Evolutionary conservation across 129 eudicot species (phyloP).

Genomic region (Flaveria brownii): DNA sequence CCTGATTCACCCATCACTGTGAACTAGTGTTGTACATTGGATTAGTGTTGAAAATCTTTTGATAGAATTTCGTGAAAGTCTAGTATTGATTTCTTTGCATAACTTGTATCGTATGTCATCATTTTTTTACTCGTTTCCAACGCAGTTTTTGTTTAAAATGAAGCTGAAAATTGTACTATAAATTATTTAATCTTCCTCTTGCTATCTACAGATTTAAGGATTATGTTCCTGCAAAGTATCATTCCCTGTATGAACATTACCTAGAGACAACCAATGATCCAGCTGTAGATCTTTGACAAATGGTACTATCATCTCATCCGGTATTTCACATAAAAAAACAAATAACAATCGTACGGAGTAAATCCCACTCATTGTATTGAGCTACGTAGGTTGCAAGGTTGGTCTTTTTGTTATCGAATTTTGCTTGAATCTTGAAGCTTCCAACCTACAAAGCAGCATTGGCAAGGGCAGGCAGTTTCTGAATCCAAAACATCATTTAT

Average conservation of each 20-base stretch:
- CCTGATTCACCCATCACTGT: background rate
- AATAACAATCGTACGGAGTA: no score
- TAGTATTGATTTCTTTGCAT: background rate
- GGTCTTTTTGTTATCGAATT: background rate
- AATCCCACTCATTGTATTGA: no score
- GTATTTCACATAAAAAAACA: background rate
- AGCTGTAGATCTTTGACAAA: conserved; percentile 36
- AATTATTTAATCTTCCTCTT: conserved; percentile 12
- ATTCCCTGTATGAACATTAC: conserved; percentile 53
- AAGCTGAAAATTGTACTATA: background rate
- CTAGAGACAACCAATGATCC: conserved; percentile 22
- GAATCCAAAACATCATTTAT: conserved; percentile 1
- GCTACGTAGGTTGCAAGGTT: no score
- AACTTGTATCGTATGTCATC: no score
- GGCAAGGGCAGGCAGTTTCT: conserved; percentile 12
- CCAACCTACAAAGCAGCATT: background rate
- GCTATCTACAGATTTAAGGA: conserved; percentile 62
- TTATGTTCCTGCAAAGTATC: conserved; percentile 66
- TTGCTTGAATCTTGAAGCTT: conserved; percentile 4
- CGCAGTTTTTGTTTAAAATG: no score
- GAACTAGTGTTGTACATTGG: background rate
- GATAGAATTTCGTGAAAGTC: background rate
- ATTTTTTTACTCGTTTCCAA: no score
- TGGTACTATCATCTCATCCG: conserved; percentile 23
- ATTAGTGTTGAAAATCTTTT: conserved; percentile 3